Base-by-base conservation (phyloP, 306 rosid species). In the Vigna reflexopilosa region DNA sequence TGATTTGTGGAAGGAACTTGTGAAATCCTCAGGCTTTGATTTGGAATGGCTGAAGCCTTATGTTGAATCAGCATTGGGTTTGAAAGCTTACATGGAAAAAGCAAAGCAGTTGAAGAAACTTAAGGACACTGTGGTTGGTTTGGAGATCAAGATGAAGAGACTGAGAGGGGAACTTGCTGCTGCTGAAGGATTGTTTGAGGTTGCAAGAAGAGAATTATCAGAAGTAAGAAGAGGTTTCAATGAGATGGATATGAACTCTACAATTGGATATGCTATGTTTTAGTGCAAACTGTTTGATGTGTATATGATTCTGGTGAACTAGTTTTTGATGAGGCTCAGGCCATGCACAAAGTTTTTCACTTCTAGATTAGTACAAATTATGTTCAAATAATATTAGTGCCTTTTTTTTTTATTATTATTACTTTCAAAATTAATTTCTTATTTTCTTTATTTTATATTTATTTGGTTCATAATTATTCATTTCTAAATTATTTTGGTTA, bases 1-100 rank as follows among this genome's bases (percentile, higher is more conserved):
- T 9, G 45, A 22, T 15, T 36, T 76, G 28, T 86, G 89, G 89
- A 77, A 86, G 59, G 85, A 83, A 55, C 85, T 86, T 72, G 73
- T 40, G 1, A 83, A 26, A 48, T 65, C 80, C 3, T 86, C 83
- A 12, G 84, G 79, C 2, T 86, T 86, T 68, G 86, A 86, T 14
- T 73, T 86, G 78, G 68, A 9, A 59, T 86, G 89, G 89, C 56
- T 86, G 32, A 78, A 83, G 58, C 76, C 84, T 5, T 61, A 67
- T 80, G 89, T 86, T 80, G 17, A 86, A 72, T 76, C 78, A 3
- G 86, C 81, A 7, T 52, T 86, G 58, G 77, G 67, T 32, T 74
- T 78, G 75, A 76, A 79, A 9, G 45, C 34, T 32, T 22, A 86
- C 47, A 9, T 76, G 42, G 77, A 86, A 54, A 86, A 48, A n/a